phyloP scores from a whole-genome alignment of 2,329 filamentous ascomycete species.

The Cercospora sp. region DNA sequence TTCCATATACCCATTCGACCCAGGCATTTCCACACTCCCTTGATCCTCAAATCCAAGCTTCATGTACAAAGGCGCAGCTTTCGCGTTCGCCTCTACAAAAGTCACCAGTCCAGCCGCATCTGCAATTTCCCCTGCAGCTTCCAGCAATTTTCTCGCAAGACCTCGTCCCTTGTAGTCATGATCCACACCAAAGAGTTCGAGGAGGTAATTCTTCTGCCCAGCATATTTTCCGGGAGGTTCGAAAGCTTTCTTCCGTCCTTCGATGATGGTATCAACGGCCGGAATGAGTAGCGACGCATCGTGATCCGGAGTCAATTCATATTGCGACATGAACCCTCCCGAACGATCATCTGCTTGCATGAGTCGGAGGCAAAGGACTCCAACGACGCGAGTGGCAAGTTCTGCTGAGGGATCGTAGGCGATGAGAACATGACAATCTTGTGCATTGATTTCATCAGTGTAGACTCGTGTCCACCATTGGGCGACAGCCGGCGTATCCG shows the following conservation, averaged over 20 bases:
- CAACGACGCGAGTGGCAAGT: constrained; percentile 9
- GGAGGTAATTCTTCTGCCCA: constrained; percentile 3
- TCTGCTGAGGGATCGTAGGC: constrained; percentile 17
- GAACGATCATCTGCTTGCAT: constrained; percentile 18
- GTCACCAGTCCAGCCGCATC: constrained; percentile 23
- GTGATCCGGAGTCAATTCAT: constrained; percentile 24
- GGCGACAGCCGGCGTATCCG: constrained; percentile 27
- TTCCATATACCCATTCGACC: constrained; percentile 15
- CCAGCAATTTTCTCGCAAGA: constrained; percentile 27
- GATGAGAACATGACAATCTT: constrained; percentile 23
- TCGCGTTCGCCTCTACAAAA: constrained; percentile 32
- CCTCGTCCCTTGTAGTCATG: constrained; percentile 25
- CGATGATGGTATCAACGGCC: constrained; percentile 13
- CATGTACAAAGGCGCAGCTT: constrained; percentile 22
- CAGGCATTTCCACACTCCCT: constrained; percentile 13
- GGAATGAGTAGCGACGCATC: constrained; percentile 17
- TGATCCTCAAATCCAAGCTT: constrained; percentile 20
- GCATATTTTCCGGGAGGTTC: not conserved
- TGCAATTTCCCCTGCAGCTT: constrained; percentile 27
- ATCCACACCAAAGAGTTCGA: constrained; percentile 34
- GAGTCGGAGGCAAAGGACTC: constrained; percentile 25
- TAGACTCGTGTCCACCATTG: constrained; percentile 30
- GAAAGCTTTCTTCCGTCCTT: constrained; percentile 11
- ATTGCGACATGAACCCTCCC: constrained; percentile 21
- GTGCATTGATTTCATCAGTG: constrained; percentile 20